A percentile compares a stretch with the other conserved stretches of the same genome.
These are phyloP conservation scores for Apiospora pterosperma DNA, from an alignment of 2,329 filamentous ascomycete species.

Conservation along the genomic window DNA sequence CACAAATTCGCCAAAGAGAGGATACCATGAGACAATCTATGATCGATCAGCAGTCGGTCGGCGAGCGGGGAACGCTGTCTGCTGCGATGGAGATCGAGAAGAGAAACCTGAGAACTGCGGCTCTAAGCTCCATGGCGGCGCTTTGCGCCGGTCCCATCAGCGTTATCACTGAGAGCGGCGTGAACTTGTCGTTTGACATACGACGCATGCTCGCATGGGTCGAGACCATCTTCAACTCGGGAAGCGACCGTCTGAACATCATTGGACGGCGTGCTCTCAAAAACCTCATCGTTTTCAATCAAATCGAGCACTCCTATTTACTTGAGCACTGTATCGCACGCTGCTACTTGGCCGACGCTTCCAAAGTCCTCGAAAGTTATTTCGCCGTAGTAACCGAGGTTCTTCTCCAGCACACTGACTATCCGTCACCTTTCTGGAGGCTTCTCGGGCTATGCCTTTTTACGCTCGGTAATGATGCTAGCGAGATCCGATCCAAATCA, in stretches of 20 bases:
- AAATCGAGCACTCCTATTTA: conserved; percentile 72
- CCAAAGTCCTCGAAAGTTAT: conserved; percentile 90
- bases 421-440: conserved; percentile 86
- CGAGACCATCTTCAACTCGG: conserved; percentile 87
- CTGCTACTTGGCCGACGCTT: conserved; percentile 78
- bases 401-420: conserved; percentile 76
- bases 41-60: conserved; percentile 72
- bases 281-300: conserved; percentile 87
- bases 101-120: conserved; percentile 83
- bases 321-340: conserved; percentile 87
- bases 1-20: conserved; percentile 76
- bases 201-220: conserved; percentile 93
- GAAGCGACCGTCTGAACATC: conserved; percentile 86
- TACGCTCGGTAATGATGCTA: conserved; percentile 88
- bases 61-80: conserved; percentile 74
- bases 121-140: conserved; percentile 91
- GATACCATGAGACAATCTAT: conserved; percentile 84
- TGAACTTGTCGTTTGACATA: conserved; percentile 87
- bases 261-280: conserved; percentile 86
- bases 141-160: conserved; percentile 84
- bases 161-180: conserved; percentile 82
- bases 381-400: conserved; percentile 91
- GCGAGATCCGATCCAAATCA: conserved; percentile 84
- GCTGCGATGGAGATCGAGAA: conserved; percentile 97
- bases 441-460: conserved; percentile 84